Base-by-base conservation (phyloP, 257 asterid species). In the Nicotiana obtusifolia region DNA sequence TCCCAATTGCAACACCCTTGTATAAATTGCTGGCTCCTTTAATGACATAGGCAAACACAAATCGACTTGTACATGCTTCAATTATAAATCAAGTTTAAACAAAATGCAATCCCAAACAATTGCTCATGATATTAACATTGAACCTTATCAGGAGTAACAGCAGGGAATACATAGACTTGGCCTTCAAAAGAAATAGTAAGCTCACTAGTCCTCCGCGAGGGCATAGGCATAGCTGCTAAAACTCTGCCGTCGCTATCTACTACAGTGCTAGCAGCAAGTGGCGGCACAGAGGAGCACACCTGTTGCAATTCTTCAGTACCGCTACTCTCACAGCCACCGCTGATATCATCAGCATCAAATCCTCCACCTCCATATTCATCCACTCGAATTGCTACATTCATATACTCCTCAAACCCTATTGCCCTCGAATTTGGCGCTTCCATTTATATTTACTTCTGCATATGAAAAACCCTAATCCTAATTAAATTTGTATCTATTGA, bases 81-180 rank as follows among this genome's bases (percentile, higher is more conserved):
- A 41, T 9, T 41, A 41, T 41, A 41, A 41, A 41, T 8, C 9
- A 41, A 41, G 49, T 41, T 41, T 41, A 41, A 41, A 41, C 49
- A 41, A 2, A 9, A 3, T 52, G 3, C 66, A 77, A 33, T 60
- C 10, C 24, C 11, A 33, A 22, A 15, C 10, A 78, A 59, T 56
- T 26, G 19, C 31, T 30, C 4, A 16, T 52, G 24, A 35, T 3
- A 7, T 22, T 13, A 11, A 56, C 14, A 19, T 30, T 7, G 33
- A 19, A 91, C 95, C 93, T 88, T 88, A 24, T 91, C 89, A 65
- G 89, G 93, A 68, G 95, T 87, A 84, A 91, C 90, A 84, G 87
- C 88, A 13, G 92, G 95, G 61, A 89, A 91, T 44, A 91, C 95
- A 78, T 91, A 88, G 5, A 89, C 88, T 87, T 89, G 87, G 64